These are phyloP conservation scores for Thermoascus crustaceus DNA, from an alignment of 2,329 filamentous ascomycete genomes.

Conservation along the genomic window DNA sequence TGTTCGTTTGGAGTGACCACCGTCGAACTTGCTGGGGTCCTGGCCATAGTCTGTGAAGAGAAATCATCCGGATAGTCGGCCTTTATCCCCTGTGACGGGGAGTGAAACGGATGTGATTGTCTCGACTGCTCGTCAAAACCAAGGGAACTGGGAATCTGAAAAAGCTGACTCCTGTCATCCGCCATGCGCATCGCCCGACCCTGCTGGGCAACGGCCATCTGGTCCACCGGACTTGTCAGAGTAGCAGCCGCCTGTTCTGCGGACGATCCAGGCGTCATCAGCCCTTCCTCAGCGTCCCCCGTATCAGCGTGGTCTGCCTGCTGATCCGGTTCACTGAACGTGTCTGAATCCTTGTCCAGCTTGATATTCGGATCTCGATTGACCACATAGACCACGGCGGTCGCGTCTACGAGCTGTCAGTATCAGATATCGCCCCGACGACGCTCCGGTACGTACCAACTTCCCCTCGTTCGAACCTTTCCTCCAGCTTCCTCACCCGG, in stretches of 20 bases:
- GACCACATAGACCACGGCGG: constrained; percentile 29
- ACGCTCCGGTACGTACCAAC: constrained; percentile 24
- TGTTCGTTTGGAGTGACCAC: constrained; percentile 25
- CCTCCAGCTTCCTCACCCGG: constrained; percentile 32
- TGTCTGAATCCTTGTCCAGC: constrained; percentile 24
- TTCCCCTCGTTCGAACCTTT: constrained; percentile 34
- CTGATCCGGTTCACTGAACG: constrained; percentile 16
- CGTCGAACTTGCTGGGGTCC: constrained; percentile 17
- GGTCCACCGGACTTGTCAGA: constrained; percentile 19
- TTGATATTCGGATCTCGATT: constrained; percentile 28
- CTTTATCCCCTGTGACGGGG: constrained; percentile 5
- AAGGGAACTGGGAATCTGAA: constrained; percentile 22
- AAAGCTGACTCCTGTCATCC: constrained; percentile 13
- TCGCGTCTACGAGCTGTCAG: constrained; percentile 19
- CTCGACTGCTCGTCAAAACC: constrained; percentile 19
- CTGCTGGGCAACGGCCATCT: constrained; percentile 12
- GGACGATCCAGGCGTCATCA: constrained; percentile 19
- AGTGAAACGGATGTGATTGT: constrained; percentile 13
- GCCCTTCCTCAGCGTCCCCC: constrained; percentile 20
- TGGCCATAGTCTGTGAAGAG: constrained; percentile 20
- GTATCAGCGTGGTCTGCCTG: constrained; percentile 16
- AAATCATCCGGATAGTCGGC: constrained; percentile 22
- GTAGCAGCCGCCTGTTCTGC: constrained; percentile 15
- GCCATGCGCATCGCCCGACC: constrained; percentile 15
- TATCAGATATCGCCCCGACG: neutral